phyloP scores from a whole-genome alignment of 1,284 basidiomycete species.

The Athelia psychrophila region DNA sequence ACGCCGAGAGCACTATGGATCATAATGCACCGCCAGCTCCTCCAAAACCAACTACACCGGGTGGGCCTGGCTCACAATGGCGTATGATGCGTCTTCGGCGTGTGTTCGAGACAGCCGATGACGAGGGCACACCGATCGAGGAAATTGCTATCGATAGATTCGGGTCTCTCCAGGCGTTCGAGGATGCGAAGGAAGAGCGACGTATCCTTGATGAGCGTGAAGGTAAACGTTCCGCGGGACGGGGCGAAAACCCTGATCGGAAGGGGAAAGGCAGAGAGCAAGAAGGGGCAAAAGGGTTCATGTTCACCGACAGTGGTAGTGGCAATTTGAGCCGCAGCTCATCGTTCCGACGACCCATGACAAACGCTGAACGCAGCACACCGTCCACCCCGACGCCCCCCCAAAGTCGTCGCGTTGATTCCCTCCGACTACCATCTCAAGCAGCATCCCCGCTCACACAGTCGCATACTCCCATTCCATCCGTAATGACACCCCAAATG shows the following conservation, averaged over 20 bases:
- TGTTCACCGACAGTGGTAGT: conserved; percentile 66
- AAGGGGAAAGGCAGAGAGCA: conserved; percentile 30
- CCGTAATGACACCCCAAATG: conserved; percentile 78
- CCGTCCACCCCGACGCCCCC: conserved; percentile 61
- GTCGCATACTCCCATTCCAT: conserved; percentile 81
- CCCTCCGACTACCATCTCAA: conserved; percentile 52
- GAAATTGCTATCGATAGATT: conserved; percentile 90
- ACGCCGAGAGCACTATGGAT: conserved; percentile 48
- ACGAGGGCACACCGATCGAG: conserved; percentile 74
- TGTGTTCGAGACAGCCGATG: conserved; percentile 87
- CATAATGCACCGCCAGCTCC: conserved; percentile 51
- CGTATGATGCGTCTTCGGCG: conserved; percentile 95
- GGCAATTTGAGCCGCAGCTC: conserved; percentile 71
- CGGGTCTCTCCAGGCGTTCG: conserved; percentile 80
- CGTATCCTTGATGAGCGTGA: conserved; percentile 82
- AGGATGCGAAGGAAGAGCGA: conserved; percentile 86
- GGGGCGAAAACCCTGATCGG: conserved; percentile 34
- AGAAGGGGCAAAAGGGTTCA: conserved; percentile 54
- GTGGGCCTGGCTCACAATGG: conserved; percentile 93
- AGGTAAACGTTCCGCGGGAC: conserved; percentile 41
- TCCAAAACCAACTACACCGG: conserved; percentile 61
- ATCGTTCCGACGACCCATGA: conserved; percentile 79
- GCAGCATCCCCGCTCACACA: conserved; percentile 47
- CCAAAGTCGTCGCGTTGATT: conserved; percentile 50
- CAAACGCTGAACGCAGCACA: conserved; percentile 44